Base-by-base conservation (phyloP, 2,329 filamentous ascomycete genomes). In the Hypoxylon sp. region DNA sequence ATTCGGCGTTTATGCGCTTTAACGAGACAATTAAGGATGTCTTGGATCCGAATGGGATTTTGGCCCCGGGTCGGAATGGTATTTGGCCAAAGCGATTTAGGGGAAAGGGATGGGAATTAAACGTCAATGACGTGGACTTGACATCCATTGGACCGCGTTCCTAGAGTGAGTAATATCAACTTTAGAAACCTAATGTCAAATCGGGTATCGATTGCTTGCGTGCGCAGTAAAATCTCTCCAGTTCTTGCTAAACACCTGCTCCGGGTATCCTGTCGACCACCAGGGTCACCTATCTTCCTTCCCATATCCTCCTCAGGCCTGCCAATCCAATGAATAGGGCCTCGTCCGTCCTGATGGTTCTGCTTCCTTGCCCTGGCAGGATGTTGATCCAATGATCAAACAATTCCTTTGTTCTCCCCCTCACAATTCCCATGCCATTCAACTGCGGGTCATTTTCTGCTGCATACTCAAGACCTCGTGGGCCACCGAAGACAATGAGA, bases 331-430 rank as follows among this genome's bases (percentile, higher is more conserved):
- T 87, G 81, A 91, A 92, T 17, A 97, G 80, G 1, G 93, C 93
- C 80, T 97, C 93, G 73, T 97, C 93, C 0, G 93, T 96, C 68
- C 92, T 83, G 68, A 97, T 95, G 0, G 90, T 93, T 73, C 93
- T 84, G 77, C 92, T 95, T 0, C 93, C 93, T 78, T 97, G 93
- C 0, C 89, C 88, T 2, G 93, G 92, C 70, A 94, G 84, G 48
- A 96, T 85, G 78, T 97, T 93, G 17, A 97, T 84, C 93, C 93
- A 97, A 72, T 90, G 85, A 79, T 97, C 93, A 77, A 97, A 97
- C 55, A 95, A 77, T 71, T 93, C 88, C 70, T 84, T 87, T 6
- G 90, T 90, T 67, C 88, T 89, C 23, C 84, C 83, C 34, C 89
- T 89, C 5, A 84, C 82, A 13, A 95, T 87, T 0, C 89, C 90